Evolutionary conservation across 176 grass and related monocot genomes (phyloP).

Genomic region (Avena eriantha): DNA sequence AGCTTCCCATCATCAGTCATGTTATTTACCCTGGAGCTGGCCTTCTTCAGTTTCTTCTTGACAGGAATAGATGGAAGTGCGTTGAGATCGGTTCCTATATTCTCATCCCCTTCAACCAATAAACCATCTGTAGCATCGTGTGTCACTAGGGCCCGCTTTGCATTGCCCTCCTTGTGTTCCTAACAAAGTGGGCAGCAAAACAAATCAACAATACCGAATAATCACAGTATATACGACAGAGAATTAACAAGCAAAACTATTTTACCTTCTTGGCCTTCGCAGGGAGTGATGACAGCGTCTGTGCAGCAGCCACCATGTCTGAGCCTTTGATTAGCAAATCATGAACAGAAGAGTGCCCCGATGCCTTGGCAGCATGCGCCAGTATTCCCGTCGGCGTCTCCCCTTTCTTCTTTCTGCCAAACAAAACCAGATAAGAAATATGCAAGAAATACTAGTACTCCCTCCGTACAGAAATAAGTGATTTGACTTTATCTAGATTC

Average conservation of each 20-base stretch:
- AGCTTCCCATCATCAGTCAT: conserved; percentile 18
- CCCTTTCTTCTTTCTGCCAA: conserved; percentile 86
- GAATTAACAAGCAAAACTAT: not conserved
- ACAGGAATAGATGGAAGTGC: conserved; percentile 26
- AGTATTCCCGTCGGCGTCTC: conserved; percentile 80
- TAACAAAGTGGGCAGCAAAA: conserved; percentile 26
- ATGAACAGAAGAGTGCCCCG: conserved; percentile 66
- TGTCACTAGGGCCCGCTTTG: conserved; percentile 30
- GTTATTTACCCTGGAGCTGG: not conserved
- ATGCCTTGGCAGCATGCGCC: conserved; percentile 82
- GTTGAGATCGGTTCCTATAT: conserved; percentile 46
- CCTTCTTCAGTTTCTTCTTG: conserved; percentile 46
- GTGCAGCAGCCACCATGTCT: conserved; percentile 57
- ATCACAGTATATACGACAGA: not conserved
- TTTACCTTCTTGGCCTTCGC: conserved; percentile 43
- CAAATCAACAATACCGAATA: conserved; percentile 34
- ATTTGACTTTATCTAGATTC: too few relatives aligned
- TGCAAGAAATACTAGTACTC: not conserved
- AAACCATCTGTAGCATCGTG: conserved; percentile 15
- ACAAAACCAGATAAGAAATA: conserved; percentile 23
- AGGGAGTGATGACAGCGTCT: conserved; percentile 35
- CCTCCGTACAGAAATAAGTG: too few relatives aligned
- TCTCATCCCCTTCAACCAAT: conserved; percentile 50
- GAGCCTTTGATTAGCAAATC: conserved; percentile 64
- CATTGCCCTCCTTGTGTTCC: conserved; percentile 21